A percentile compares a stretch with the other conserved stretches of the same genome.
Conservation (phyloP, 2,329 filamentous ascomycete genomes). For the Colletotrichum eleusines region DNA sequence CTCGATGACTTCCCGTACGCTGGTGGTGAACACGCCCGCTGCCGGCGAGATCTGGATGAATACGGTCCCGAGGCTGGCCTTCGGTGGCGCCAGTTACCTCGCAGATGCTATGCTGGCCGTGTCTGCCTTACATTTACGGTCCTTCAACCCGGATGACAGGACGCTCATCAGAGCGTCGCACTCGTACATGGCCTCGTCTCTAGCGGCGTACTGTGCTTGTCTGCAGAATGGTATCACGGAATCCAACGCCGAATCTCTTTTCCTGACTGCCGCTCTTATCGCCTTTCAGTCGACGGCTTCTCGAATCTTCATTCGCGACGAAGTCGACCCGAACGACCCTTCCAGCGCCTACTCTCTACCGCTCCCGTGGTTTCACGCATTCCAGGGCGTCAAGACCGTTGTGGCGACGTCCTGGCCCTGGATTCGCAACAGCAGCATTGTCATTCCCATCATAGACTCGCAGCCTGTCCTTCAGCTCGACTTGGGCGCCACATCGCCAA, state of each 20-base stretch:
- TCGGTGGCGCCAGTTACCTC: constrained; percentile 68
- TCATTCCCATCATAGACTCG: constrained; percentile 72
- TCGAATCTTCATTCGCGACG: constrained; percentile 71
- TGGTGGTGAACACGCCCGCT: constrained; percentile 64
- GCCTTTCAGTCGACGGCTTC: constrained; percentile 75
- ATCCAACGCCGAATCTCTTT: constrained; percentile 71
- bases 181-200: constrained; percentile 73
- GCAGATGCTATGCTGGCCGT: constrained; percentile 74
- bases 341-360: constrained; percentile 67
- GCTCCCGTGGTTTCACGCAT: constrained; percentile 74
- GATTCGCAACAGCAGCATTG: constrained; percentile 68
- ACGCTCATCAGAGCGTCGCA: constrained; percentile 72
- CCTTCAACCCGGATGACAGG: constrained; percentile 67
- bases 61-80: constrained; percentile 71
- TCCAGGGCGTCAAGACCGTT: constrained; percentile 75
- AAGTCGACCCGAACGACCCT: constrained; percentile 56
- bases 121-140: constrained; percentile 72
- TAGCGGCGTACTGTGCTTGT: constrained; percentile 69
- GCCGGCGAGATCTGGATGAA: constrained; percentile 70
- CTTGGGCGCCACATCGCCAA: constrained; percentile 61
- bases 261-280: constrained; percentile 73
- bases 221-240: constrained; percentile 69
- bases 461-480: constrained; percentile 73
- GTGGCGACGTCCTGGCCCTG: constrained; percentile 74
- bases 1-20: constrained; percentile 69